Evolutionary conservation across 352 stramenopile species (phyloP).

Genomic region (Globisporangium solare): DNA sequence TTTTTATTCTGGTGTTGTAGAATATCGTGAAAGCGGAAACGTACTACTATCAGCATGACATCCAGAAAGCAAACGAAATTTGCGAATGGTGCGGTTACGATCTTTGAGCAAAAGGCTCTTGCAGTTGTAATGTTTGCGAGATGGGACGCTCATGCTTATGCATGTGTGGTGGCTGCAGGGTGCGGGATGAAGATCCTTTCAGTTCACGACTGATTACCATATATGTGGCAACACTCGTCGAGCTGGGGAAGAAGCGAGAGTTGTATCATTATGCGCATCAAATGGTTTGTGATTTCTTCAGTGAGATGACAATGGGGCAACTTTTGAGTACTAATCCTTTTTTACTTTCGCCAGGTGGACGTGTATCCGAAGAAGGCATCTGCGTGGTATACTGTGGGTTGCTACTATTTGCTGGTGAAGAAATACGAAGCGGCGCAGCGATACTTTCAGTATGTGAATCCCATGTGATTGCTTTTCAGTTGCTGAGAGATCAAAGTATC

Average conservation of each 20-base stretch:
- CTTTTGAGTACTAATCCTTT: not conserved
- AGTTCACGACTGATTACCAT: slow-evolving; percentile 79
- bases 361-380: slow-evolving; percentile 90
- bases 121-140: not conserved
- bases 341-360: slow-evolving; percentile 64
- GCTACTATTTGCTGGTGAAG: slow-evolving; percentile 93
- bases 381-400: slow-evolving; percentile 95
- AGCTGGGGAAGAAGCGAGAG: slow-evolving; percentile 90
- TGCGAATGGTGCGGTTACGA: slow-evolving; percentile 49
- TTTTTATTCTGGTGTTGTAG: slow-evolving; percentile 18
- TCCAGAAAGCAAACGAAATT: slow-evolving; percentile 72
- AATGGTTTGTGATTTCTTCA: slow-evolving; percentile 47
- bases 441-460: slow-evolving; percentile 90
- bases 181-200: slow-evolving; percentile 73
- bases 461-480: not conserved
- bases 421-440: slow-evolving; percentile 94
- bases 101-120: not conserved
- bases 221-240: slow-evolving; percentile 88
- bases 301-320: not conserved
- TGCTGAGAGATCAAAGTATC: not conserved
- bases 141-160: not conserved
- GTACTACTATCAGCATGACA: slow-evolving; percentile 86
- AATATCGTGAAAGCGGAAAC: slow-evolving; percentile 72
- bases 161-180: slow-evolving; percentile 19
- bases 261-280: slow-evolving; percentile 96